These are phyloP conservation scores for Ogataea glucozyma DNA, from an alignment of 805 yeast genomes.

Conservation along the genomic window DNA sequence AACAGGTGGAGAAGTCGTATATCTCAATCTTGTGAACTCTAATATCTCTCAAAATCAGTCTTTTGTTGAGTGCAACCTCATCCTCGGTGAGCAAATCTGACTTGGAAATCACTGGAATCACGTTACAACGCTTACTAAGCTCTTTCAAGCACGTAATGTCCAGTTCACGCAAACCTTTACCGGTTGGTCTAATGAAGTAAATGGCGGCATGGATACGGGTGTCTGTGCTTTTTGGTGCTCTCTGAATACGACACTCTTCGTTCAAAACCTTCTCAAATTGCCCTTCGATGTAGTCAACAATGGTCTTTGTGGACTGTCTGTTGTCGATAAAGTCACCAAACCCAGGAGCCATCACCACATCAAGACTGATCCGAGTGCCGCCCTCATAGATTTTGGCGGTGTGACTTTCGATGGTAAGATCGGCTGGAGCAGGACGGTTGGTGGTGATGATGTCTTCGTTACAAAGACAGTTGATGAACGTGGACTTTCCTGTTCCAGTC, in stretches of 20 bases:
- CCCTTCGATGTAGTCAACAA: slow-evolving; percentile 71
- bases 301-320: slow-evolving; percentile 54
- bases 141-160: slow-evolving; percentile 73
- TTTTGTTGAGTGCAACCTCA: slow-evolving; percentile 49
- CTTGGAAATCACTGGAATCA: slow-evolving; percentile 81
- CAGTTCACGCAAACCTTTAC: slow-evolving; percentile 60
- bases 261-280: slow-evolving; percentile 70
- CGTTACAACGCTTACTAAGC: slow-evolving; percentile 66
- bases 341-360: slow-evolving; percentile 70
- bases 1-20: slow-evolving; percentile 34
- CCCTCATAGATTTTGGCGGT: slow-evolving; percentile 42
- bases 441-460: slow-evolving; percentile 49
- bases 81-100: slow-evolving; percentile 67
- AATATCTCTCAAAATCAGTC: slow-evolving; percentile 46
- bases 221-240: slow-evolving; percentile 49
- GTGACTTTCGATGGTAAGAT: slow-evolving; percentile 33
- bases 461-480: slow-evolving; percentile 79
- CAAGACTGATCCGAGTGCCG: slow-evolving; percentile 51
- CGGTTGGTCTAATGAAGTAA: slow-evolving; percentile 76
- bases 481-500: slow-evolving; percentile 72
- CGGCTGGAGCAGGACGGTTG: slow-evolving; percentile 39
- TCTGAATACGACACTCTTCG: slow-evolving; percentile 67
- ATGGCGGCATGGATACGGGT: slow-evolving; percentile 81
- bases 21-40: slow-evolving; percentile 24
- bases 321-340: slow-evolving; percentile 75